Base-by-base conservation (phyloP, 306 rosid species). In the Trifolium fragiferum region DNA sequence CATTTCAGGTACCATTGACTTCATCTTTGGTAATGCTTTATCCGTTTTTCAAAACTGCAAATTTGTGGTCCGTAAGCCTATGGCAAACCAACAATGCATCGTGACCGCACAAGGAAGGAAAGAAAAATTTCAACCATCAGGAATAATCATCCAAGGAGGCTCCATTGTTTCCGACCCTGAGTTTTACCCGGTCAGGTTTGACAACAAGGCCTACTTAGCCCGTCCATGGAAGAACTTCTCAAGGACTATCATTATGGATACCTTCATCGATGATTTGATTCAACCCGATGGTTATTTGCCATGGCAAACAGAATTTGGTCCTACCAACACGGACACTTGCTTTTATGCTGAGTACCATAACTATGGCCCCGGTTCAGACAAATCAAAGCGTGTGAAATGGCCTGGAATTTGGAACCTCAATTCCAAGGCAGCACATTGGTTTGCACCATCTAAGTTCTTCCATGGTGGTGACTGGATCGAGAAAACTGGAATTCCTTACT, bases 1-100 rank as follows among this genome's bases (percentile, higher is more conserved):
- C 18, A 43, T 91, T 60, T 87, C 96, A 0, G 97, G 96, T 4
- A 89, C 97, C 47, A 82, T 89, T 15, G 96, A 92, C 78, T 92
- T 89, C 15, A 58, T 92, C 8, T 89, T 92, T 1, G 97, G 97
- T 0, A 90, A 88, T 18, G 81, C 93, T 0, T 4, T 55, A 1
- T 68, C 81, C 0, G 57, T 89, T 35, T 86, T 92, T 89, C 96
- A 92, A 43, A 82, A 81, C 78, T 92, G 96, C 82, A 87, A 75
- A 1, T 92, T 92, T 55, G 16, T 83, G 35, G 80, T 92, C 6
- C 60, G 91, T 5, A 88, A 82, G 84, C 93, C 96, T n/a, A 0
- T 81, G 79, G 21, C 76, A 0, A 82, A 85, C 69, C 96, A 87
- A 6, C 74, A 69, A 50, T 69, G 74, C 30, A 69, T 69, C 18